Evolutionary conservation across 148 eudicot species (phyloP), one percentile per base, ranked within the genome.

Genomic region (Camellia lanceoleosa): DNA sequence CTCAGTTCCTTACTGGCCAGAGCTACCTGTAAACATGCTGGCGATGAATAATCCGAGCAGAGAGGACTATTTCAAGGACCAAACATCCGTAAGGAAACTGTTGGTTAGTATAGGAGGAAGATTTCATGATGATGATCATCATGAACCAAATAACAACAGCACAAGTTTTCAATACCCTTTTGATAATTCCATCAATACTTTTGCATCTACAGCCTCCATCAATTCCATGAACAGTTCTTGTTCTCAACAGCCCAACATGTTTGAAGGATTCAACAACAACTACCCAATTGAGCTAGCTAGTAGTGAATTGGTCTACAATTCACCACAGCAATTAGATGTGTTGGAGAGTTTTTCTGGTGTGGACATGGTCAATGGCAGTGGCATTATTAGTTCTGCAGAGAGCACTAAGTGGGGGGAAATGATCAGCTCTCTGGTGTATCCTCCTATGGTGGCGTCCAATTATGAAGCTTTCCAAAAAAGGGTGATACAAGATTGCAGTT

Each of bases 341-440:
- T 81, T 65, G 66, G 90, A 84, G 61, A 88, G 81, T 68, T 80
- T 76, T 55, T 80, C 85, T 12, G 77, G 83, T 20, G 68, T 82
- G 60, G 83, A 84, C 3, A 52, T 81, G 4, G 85, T 73, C 11
- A 85, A 76, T 63, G 74, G 58, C 20, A 73, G 59, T 0, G 49
- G 38, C 49, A 80, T 79, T 9, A 82, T 78, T 75, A 84, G 84
- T 79, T 85, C 91, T 16, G 82, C 74, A 56, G 93, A 87, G 55
- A 90, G 87, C 51, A 74, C 76, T 5, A 84, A 66, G 68, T 89
- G 89, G 86, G 87, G 85, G 60, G 89, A 85, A 23, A 65, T 83
- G 43, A 59, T 30, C 38, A 30, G 71, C 80, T 85, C 89, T 12
- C 68, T 87, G 23, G 84, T 81, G 3, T 83, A 80, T 75, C 80